Evolutionary conservation across 2,329 filamentous ascomycete species (phyloP).

Genomic region (Cytospora leucostoma): DNA sequence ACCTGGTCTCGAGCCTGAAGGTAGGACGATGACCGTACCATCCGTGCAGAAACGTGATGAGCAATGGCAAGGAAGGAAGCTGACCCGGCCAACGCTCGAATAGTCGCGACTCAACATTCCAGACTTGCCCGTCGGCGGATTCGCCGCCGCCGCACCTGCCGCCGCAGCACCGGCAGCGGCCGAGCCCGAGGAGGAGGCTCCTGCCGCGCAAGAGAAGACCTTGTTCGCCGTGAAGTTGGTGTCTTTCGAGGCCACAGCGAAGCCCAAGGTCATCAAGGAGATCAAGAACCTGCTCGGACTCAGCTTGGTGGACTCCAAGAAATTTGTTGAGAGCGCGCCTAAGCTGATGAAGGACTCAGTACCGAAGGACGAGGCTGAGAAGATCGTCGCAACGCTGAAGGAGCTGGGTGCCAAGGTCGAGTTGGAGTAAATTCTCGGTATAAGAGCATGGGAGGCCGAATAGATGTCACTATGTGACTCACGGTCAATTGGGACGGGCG

Average conservation of each 20-base stretch:
- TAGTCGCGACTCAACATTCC: constrained; percentile 96
- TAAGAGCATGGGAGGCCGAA: constrained; percentile 4
- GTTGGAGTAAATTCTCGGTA: constrained; percentile 71
- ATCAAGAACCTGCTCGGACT: constrained; percentile 94
- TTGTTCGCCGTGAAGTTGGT: constrained; percentile 95
- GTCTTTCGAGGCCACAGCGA: constrained; percentile 82
- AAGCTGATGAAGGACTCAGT: constrained; percentile 99
- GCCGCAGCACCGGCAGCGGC: constrained; percentile 65
- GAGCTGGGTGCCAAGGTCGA: constrained; percentile 82
- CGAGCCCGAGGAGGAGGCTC: constrained; percentile 85
- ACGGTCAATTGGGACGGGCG: constrained; percentile 21
- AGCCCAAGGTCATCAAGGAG: constrained; percentile 99
- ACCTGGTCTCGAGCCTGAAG: constrained; percentile 93
- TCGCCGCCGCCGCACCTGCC: constrained; percentile 67
- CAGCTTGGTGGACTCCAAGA: constrained; percentile 98
- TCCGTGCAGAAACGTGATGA: neutral
- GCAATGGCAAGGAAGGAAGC: neutral
- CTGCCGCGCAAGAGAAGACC: constrained; percentile 90
- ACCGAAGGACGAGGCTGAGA: constrained; percentile 98
- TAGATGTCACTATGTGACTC: constrained; percentile 19
- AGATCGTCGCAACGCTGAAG: constrained; percentile 94
- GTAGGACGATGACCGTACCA: constrained; percentile 48
- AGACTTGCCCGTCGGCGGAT: constrained; percentile 92
- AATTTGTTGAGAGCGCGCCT: constrained; percentile 97
- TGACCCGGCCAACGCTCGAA: constrained; percentile 20